These are phyloP conservation scores for Ophiorrhiza pumila DNA, from an alignment of 257 asterid genomes.

Conservation along the genomic window DNA sequence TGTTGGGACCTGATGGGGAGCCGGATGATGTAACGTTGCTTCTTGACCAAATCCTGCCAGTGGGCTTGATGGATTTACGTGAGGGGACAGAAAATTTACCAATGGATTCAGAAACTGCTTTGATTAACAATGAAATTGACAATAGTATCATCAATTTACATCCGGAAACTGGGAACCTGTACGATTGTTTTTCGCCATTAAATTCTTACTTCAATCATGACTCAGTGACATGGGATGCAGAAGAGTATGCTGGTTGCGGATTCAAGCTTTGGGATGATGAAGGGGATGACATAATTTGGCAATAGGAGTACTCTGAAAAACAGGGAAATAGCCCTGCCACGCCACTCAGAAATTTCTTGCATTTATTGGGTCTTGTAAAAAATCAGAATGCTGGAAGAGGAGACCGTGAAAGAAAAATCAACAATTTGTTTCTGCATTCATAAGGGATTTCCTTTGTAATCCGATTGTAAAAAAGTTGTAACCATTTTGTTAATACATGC, in stretches of 20 bases:
- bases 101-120: slow-evolving; percentile 4
- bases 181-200: slow-evolving; percentile 35
- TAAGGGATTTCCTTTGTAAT: no score
- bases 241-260: slow-evolving; percentile 14
- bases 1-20: slow-evolving; percentile 21
- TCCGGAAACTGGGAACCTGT: slow-evolving; percentile 2
- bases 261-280: slow-evolving; percentile 32
- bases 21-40: slow-evolving; percentile 31
- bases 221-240: slow-evolving; percentile 20
- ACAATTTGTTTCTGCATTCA: no score
- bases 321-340: background rate
- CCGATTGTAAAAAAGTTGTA: no score
- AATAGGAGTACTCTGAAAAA: background rate
- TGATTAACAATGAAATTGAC: slow-evolving; percentile 6
- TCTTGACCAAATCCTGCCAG: slow-evolving; percentile 18
- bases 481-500: no score
- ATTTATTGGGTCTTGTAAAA: no score
- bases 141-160: slow-evolving; percentile 9
- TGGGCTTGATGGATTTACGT: slow-evolving; percentile 8
- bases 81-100: slow-evolving; percentile 2
- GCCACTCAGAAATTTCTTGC: no score
- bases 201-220: slow-evolving; percentile 31
- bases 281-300: slow-evolving; percentile 29
- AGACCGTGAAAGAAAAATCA: no score
- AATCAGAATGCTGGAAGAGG: no score